Conservation (phyloP, 2,329 filamentous ascomycete species). For the Fusarium praegraminearum region DNA sequence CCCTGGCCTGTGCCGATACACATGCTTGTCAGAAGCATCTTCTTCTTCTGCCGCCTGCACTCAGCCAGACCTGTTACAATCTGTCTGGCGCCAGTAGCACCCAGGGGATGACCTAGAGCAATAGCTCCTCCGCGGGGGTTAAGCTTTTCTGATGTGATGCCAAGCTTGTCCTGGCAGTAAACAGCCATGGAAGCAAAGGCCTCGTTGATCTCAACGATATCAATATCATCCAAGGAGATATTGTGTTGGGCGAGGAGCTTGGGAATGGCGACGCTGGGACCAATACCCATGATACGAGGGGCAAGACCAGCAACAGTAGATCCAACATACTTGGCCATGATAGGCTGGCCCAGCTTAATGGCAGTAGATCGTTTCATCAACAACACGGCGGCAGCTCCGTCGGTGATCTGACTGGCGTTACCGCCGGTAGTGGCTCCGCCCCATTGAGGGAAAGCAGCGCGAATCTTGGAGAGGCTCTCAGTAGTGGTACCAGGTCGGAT, state of each 20-base stretch:
- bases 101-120: conserved; percentile 85
- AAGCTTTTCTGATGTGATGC: conserved; percentile 80
- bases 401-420: conserved; percentile 94
- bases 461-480: conserved; percentile 85
- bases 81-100: conserved; percentile 80
- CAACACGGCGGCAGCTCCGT: conserved; percentile 89
- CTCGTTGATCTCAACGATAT: conserved; percentile 95
- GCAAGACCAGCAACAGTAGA: conserved; percentile 91
- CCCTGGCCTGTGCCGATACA: conserved; percentile 79
- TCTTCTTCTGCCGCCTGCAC: conserved; percentile 85
- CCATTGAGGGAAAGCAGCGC: conserved; percentile 90
- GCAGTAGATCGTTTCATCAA: conserved; percentile 96
- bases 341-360: conserved; percentile 86
- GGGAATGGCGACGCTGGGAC: conserved; percentile 77
- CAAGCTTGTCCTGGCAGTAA: conserved; percentile 83
- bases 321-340: conserved; percentile 93
- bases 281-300: conserved; percentile 97
- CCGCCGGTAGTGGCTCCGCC: conserved; percentile 89
- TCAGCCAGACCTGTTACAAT: conserved; percentile 93
- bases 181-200: conserved; percentile 98
- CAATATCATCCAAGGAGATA: conserved; percentile 83
- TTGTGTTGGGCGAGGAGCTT: conserved; percentile 88
- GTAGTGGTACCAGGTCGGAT: conserved; percentile 90
- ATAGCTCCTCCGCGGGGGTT: conserved; percentile 86
- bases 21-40: conserved; percentile 93